Evolutionary conservation across 1,139 yeast species (phyloP).

Genomic region (Geotrichum carabidarum): DNA sequence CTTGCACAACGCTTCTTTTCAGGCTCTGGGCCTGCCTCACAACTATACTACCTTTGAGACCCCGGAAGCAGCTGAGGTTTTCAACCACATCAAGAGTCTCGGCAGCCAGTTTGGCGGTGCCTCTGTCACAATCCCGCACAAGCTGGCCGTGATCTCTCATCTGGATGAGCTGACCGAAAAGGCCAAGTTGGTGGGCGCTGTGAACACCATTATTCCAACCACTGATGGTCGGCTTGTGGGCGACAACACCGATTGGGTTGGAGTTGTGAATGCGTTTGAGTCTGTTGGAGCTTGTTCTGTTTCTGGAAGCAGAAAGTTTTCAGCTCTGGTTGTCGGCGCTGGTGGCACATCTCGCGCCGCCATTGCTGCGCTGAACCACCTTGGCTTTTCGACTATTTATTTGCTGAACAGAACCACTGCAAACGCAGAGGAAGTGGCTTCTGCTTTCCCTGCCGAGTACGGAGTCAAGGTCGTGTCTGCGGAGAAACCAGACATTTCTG

Average conservation of each 20-base stretch:
- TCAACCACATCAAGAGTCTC: slow-evolving; percentile 45
- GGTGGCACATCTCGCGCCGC: slow-evolving; percentile 99
- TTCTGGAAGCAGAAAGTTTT: slow-evolving; percentile 23
- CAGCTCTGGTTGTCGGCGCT: slow-evolving; percentile 74
- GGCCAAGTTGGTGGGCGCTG: slow-evolving; percentile 81
- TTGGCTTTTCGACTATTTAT: slow-evolving; percentile 76
- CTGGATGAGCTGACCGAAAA: slow-evolving; percentile 56
- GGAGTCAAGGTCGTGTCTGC: slow-evolving; percentile 58
- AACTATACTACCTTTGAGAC: slow-evolving; percentile 66
- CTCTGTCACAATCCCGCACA: slow-evolving; percentile 87
- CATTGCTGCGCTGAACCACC: slow-evolving; percentile 68
- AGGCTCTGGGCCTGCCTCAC: slow-evolving; percentile 72
- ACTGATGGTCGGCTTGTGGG: slow-evolving; percentile 60
- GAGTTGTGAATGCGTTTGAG: slow-evolving; percentile 65
- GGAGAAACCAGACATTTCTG: slow-evolving; percentile 34
- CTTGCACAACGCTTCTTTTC: slow-evolving; percentile 73
- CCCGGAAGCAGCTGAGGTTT: slow-evolving; percentile 49
- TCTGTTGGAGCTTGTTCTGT: slow-evolving; percentile 55
- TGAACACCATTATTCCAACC: slow-evolving; percentile 71
- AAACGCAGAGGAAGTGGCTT: slow-evolving; percentile 56
- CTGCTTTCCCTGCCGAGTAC: slow-evolving; percentile 56
- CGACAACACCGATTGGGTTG: slow-evolving; percentile 95
- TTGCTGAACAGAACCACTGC: slow-evolving; percentile 74
- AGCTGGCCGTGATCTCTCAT: slow-evolving; percentile 67
- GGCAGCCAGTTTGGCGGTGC: slow-evolving; percentile 71